phyloP scores from a whole-genome alignment of 1,284 basidiomycete species.

The Trichosporon coremiiforme region DNA sequence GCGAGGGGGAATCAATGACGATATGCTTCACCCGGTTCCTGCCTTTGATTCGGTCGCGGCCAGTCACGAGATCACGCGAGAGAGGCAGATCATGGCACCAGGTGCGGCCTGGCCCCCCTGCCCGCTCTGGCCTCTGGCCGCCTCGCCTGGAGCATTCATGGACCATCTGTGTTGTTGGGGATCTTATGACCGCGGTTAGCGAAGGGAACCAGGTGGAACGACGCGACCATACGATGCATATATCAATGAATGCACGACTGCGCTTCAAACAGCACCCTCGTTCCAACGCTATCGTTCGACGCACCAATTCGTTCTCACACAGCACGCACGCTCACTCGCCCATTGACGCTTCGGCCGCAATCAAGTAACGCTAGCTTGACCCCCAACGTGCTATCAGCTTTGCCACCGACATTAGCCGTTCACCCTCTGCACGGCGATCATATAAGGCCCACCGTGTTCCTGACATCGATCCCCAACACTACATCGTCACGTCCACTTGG shows the following conservation, averaged over 20 bases:
- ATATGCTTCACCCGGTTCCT: neutral
- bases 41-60: neutral
- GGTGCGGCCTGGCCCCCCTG: too few species aligned
- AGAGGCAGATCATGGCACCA: neutral
- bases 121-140: too few species aligned
- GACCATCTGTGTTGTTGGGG: neutral
- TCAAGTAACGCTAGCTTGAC: conserved; percentile 1
- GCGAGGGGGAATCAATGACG: neutral
- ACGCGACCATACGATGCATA: neutral
- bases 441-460: conserved; percentile 9
- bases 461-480: neutral
- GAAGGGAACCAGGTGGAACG: neutral
- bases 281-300: neutral
- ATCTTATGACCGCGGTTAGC: neutral
- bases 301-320: neutral
- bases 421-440: neutral
- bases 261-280: neutral
- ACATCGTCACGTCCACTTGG: too few species aligned
- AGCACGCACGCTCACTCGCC: neutral
- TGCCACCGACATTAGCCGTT: conserved; percentile 18
- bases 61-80: conserved; percentile 17
- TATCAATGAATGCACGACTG: neutral
- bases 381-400: neutral
- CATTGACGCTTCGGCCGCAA: neutral
- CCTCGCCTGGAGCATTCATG: conserved; percentile 2